Evolutionary conservation across 1,139 yeast genomes (phyloP).

Genomic region (Insectozyma bohioensis): DNA sequence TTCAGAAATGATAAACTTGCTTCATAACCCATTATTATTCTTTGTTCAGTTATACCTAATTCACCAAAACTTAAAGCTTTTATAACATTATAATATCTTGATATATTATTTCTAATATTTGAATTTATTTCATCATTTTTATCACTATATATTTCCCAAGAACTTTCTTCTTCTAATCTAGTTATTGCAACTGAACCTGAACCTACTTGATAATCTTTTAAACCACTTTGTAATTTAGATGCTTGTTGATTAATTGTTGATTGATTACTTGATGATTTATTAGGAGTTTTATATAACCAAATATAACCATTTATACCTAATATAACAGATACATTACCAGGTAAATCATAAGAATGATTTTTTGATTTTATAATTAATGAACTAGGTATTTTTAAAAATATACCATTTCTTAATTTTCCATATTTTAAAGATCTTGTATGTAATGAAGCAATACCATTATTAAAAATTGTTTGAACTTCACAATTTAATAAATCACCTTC

Average conservation of each 20-base stretch:
- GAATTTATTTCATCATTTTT: slow-evolving; percentile 71
- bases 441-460: slow-evolving; percentile 89
- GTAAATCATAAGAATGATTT: slow-evolving; percentile 81
- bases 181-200: slow-evolving; percentile 71
- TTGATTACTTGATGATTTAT: slow-evolving; percentile 16
- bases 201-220: slow-evolving; percentile 39
- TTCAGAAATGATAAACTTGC: slow-evolving; percentile 79
- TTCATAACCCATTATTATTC: slow-evolving; percentile 82
- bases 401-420: slow-evolving; percentile 92
- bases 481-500: slow-evolving; percentile 98
- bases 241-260: slow-evolving; percentile 25
- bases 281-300: slow-evolving; percentile 79
- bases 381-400: slow-evolving; percentile 76
- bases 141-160: slow-evolving; percentile 95
- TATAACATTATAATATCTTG: slow-evolving; percentile 82
- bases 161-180: slow-evolving; percentile 87
- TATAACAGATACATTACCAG: slow-evolving; percentile 87
- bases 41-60: slow-evolving; percentile 79
- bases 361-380: slow-evolving; percentile 80
- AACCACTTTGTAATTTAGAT: slow-evolving; percentile 35
- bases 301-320: slow-evolving; percentile 93
- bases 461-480: slow-evolving; percentile 87
- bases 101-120: slow-evolving; percentile 67
- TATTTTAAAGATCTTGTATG: slow-evolving; percentile 95
- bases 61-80: slow-evolving; percentile 79